Base-by-base conservation (phyloP, 2,329 filamentous ascomycete genomes). In the Onygena corvina region DNA sequence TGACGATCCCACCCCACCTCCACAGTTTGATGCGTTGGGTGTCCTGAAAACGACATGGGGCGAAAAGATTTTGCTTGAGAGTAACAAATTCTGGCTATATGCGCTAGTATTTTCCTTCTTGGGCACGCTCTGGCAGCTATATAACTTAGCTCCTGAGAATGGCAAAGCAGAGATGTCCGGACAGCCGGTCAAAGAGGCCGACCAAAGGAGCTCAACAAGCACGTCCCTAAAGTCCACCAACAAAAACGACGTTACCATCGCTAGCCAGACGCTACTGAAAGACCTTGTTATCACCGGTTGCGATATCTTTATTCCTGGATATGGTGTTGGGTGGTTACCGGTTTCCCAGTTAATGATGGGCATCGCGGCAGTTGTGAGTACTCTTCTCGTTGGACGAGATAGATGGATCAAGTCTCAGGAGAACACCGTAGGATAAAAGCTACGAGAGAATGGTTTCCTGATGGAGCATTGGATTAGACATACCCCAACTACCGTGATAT, bases 71-170 rank as follows among this genome's bases (percentile, higher is more conserved):
- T 70, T 77, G 40, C 53, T 74, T 18, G 80, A 86, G 64, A 77
- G 76, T 0, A 78, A 84, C 64, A 74, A 78, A 47, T 80, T 83
- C 63, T 88, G 84, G 84, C 76, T 86, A 54, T 76, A 80, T 33
- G 74, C 75, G 0, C 66, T 86, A 18, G 66, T 66, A 8, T 73
- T 75, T 51, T 76, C 74, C 0, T 64, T 77, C 0, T 35, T 74
- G 2, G 59, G 60, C 0, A 53, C 56, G 8, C 25, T 60, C 0
- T 63, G 58, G 56, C 54, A 54, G 3, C 47, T 63, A 30, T 35
- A 58, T 18, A 31, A 46, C 11, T 53, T 55, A 36, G 21, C 16
- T 14, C 33, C 54, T 8, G 12, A n/a, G 21, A 23, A 7, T 57
- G 51, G 14, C 31, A 21, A 16, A 23, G 6, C 16, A 25, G 20